phyloP scores from a whole-genome alignment of 345 rosid species.

The Carallia brachiata region DNA sequence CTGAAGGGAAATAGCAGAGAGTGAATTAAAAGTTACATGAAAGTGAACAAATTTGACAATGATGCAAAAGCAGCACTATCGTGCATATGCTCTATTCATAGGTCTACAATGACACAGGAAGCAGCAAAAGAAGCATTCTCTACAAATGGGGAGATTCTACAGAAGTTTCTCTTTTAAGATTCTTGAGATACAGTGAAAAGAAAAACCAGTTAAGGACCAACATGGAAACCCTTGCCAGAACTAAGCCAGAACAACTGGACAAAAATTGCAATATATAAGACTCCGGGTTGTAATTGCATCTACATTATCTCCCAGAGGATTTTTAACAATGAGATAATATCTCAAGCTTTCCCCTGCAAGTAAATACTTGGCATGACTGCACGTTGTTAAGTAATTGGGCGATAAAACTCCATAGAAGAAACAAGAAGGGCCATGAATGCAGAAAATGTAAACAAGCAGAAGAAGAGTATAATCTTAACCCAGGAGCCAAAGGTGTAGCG shows the following conservation, averaged over 20 bases:
- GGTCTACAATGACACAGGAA: too few relatives aligned
- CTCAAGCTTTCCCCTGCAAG: neutral
- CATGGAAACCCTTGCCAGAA: neutral
- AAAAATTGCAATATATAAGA: neutral
- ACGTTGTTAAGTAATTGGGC: neutral
- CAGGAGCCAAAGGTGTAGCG: neutral
- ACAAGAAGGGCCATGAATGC: neutral
- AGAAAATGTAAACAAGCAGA: neutral
- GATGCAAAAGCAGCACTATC: neutral
- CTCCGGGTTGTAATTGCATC: too few relatives aligned
- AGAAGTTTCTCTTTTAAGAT: neutral
- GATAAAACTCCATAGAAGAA: neutral
- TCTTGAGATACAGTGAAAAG: neutral
- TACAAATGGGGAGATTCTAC: neutral
- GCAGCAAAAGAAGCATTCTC: neutral
- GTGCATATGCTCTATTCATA: too few relatives aligned
- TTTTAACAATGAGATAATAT: neutral
- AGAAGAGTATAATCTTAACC: neutral
- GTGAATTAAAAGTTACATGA: neutral
- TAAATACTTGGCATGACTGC: neutral
- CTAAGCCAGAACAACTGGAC: neutral
- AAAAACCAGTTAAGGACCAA: neutral
- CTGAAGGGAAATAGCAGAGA: too few relatives aligned
- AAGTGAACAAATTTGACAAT: neutral
- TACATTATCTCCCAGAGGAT: neutral